Base-by-base conservation (phyloP, 2,329 filamentous ascomycete genomes). In the Colletotrichum sp. region DNA sequence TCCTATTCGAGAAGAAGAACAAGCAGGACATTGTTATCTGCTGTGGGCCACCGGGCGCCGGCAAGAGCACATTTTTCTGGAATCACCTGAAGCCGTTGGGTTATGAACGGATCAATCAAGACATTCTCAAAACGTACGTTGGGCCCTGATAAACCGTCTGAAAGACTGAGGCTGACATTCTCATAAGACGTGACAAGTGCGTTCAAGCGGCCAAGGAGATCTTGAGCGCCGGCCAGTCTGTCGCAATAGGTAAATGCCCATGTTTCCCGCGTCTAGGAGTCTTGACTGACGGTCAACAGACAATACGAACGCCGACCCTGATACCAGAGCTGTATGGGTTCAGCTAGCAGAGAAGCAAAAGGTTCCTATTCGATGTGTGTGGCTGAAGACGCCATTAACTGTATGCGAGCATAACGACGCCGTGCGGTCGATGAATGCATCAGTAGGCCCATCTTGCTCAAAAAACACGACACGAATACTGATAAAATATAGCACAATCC, bases 61-160 rank as follows among this genome's bases (percentile, higher is more conserved):
- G 97, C 21, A 99, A 99, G 85, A 98, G 95, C 52, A 96, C 95
- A 0, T 98, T 97, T 81, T 98, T 94, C 85, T 95, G 93, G 92
- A 92, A 90, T 77, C 87, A 94, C 78, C 87, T 99, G 43, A 89
- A 96, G 82, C 94, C 94, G 28, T 85, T 97, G 32, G 94, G 93
- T 5, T 99, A 98, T 82, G 91, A 92, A 82, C 91, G 97, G 64
- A 91, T 98, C 34, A 99, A 99, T 80, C 97, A 99, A 86, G 97
- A 99, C 84, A 91, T 90, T 3, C 88, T 98, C 63, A 98, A 98
- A 84, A 93, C 91, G 83, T 83, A 28, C 8, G 82, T 79, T 24
- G 24, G 6, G 2, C 24, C 16, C 34, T 13, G 5, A 7, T 1
- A 26, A 13, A 13, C 43, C 24, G n/a, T n/a, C 0, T 5, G 30